Base-by-base conservation (phyloP, 164 flowering plant species). In the Stephania japonica region DNA sequence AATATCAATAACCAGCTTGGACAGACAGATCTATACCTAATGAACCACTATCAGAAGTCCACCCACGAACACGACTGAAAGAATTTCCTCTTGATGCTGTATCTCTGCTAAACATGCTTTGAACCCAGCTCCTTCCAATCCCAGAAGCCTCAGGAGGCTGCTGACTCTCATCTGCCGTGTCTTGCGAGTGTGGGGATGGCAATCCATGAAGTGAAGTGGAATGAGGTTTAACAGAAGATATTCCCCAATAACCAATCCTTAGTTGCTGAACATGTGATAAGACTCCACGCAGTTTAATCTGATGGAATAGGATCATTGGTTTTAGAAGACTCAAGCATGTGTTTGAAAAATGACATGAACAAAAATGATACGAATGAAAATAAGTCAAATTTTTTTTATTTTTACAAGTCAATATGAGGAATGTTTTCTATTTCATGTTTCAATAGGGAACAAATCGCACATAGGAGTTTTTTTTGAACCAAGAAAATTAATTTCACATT, bases 71-170 rank as follows among this genome's bases (percentile, higher is more conserved):
- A 80, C 90, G 95, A 77, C 87, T 82, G 67, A 88, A 90, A 44
- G 98, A 94, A 70, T 82, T 85, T 14, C 85, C 50, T 81, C 94
- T 85, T 62, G 88, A 77, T 19, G 91, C 11, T 77, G 90, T 73
- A 61, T 92, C 98, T 81, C 94, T 83, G 83, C 98, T 92, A 80
- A 94, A 94, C 99, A 94, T 94, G 87, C 99, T 94, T 81, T 94
- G 98, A 27, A 94, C 98, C 99, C 99, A 94, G 84, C 94, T 94
- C 79, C 99, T 82, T 72, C 99, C 98, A 79, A 89, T 86, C 80
- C 82, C 97, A 84, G 98, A 86, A 78, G 97, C 97, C 81, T 92
- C 98, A 42, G 94, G 85, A 81, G 98, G 92, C 80, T 87, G 97
- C 79, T 90, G 89, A 75, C 75, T 79, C 72, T 85, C 95, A 85